These are phyloP conservation scores for Phytophthora crassamura DNA, from an alignment of 352 stramenopile genomes.

Conservation along the genomic window DNA sequence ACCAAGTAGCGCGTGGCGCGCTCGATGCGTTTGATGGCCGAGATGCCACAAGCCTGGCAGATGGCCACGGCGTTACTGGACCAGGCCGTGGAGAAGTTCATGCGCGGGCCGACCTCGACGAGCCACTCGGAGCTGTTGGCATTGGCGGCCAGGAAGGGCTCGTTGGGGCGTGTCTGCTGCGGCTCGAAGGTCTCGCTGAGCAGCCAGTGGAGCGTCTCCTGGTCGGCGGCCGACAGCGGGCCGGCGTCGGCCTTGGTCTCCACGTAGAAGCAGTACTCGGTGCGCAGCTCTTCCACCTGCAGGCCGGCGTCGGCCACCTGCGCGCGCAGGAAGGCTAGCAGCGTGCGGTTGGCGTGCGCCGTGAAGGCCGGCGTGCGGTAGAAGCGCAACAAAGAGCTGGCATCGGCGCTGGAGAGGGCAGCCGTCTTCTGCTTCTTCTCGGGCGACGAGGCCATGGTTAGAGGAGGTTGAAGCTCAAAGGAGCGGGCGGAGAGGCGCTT, in stretches of 20 bases:
- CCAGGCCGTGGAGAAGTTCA: conserved; percentile 99
- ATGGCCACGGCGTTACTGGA: conserved; percentile 98
- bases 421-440: conserved; percentile 82
- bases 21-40: conserved; percentile 94
- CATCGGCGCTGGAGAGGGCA: conserved; percentile 15
- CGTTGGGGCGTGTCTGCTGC: conserved; percentile 67
- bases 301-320: conserved; percentile 37
- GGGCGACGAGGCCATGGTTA: conserved; percentile 43
- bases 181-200: conserved; percentile 97
- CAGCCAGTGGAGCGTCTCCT: conserved; percentile 93
- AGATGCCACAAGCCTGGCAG: conserved; percentile 94
- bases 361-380: conserved; percentile 83
- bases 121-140: conserved; percentile 60
- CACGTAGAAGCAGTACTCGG: conserved; percentile 98
- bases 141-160: conserved; percentile 56
- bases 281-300: conserved; percentile 74
- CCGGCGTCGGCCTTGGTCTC: conserved; percentile 61
- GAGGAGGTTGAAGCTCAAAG: conserved; percentile 30
- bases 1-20: conserved; percentile 93
- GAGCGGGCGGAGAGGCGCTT: conserved; percentile 9
- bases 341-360: conserved; percentile 62
- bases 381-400: conserved; percentile 66
- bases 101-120: conserved; percentile 97
- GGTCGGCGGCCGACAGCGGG: conserved; percentile 58
- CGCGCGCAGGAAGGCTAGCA: conserved; percentile 50